Evolutionary conservation across 169 alveolate species (phyloP), one percentile per base, ranked within the genome.

Genomic region (Ichthyophthirius multifiliis): DNA sequence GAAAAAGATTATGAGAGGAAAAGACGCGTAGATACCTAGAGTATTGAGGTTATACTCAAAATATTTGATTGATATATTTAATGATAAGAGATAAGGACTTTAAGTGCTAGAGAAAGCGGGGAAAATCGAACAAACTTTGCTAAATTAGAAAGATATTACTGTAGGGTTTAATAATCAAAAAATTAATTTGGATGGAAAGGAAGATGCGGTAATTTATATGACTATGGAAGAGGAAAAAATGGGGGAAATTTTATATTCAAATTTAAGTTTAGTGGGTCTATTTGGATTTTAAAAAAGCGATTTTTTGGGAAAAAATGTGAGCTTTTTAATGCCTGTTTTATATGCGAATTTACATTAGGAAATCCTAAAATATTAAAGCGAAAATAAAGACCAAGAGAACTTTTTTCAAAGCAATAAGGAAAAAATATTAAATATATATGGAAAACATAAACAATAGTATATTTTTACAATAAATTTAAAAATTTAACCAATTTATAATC

Each of bases 321-420:
- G 32, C 37, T 43, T 41, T n/a, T 47, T 78, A 12, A 78, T 78
- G 84, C 84, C 84, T n/a, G 30, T 31, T 16, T 63, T 78, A 32
- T 78, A 78, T 44, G 75, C 78, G 34, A 78, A 45, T 32, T 32
- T 64, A 27, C 84, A 78, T 16, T 76, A 78, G 23, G 84, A 78
- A n/a, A 63, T 78, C 37, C 73, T 78, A 18, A 41, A 67, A 18
- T 23, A 78, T 18, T 78, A 63, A n/a, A 16, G 41, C 9, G 84
- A 78, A 31, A 78, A 76, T 23, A 78, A 78, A 31, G 84, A n/a
- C n/a, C n/a, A n/a, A 78, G 32, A 75, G 78, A 4, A 78, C 84
- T 31, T 35, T 78, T 31, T 63, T 78, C n/a, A n/a, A n/a, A n/a
- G n/a, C 4, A 78, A 78, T 78, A 78, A 78, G 65, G 84, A 78